Evolutionary conservation across 1,284 basidiomycete species (phyloP).

Genomic region (Leucoagaricus sp.): DNA sequence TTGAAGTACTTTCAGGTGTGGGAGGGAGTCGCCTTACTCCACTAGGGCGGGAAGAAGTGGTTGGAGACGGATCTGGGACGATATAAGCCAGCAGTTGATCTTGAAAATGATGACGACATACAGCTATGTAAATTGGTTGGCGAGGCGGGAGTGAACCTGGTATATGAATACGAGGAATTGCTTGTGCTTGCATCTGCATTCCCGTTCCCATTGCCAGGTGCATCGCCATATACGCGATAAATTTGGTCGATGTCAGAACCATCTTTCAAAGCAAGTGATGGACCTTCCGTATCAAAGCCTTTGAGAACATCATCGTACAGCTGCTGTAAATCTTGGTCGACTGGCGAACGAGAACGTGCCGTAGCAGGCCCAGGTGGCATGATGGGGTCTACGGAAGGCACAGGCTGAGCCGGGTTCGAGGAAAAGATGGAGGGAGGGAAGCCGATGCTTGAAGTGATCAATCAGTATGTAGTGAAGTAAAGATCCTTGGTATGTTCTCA

Average conservation of each 20-base stretch:
- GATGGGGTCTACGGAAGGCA: background rate
- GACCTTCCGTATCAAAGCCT: slow-evolving; percentile 50
- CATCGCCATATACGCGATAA: slow-evolving; percentile 34
- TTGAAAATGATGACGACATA: slow-evolving; percentile 5
- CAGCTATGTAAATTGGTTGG: slow-evolving; percentile 9
- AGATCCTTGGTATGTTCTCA: background rate
- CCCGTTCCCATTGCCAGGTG: slow-evolving; percentile 11
- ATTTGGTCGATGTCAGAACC: slow-evolving; percentile 32
- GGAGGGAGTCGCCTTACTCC: slow-evolving; percentile 37
- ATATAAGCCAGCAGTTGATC: slow-evolving; percentile 3
- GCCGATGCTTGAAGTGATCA: background rate
- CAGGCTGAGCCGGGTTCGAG: background rate
- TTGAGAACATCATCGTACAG: slow-evolving; percentile 75
- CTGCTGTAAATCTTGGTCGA: slow-evolving; percentile 67
- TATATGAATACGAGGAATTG: background rate
- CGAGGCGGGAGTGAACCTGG: slow-evolving; percentile 6
- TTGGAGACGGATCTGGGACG: slow-evolving; percentile 18
- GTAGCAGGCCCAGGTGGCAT: slow-evolving; percentile 22
- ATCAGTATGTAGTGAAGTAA: background rate
- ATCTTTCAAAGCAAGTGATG: slow-evolving; percentile 25
- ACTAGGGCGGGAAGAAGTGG: slow-evolving; percentile 23
- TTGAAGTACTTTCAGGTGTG: slow-evolving; percentile 36
- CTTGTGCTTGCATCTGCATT: background rate
- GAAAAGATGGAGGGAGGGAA: background rate
- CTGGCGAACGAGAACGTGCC: slow-evolving; percentile 38